Percentiles rank a stretch among this genome's conserved stretches.
These are phyloP conservation scores for Teratosphaeriaceae sp. DNA, from an alignment of 2,329 filamentous ascomycete genomes.

Conservation along the genomic window DNA sequence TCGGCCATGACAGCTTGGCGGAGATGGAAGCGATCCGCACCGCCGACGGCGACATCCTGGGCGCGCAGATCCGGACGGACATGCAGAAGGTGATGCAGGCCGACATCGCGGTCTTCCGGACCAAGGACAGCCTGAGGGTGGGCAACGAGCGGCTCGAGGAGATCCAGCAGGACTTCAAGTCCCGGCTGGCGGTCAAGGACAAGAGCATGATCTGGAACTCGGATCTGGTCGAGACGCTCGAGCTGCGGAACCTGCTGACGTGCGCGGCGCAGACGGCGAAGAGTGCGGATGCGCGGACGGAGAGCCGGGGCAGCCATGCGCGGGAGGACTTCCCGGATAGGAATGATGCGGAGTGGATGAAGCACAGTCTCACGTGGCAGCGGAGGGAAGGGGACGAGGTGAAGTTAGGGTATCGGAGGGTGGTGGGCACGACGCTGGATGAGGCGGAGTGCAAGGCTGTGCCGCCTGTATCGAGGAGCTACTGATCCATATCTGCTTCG, in stretches of 20 bases:
- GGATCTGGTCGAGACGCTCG: conserved; percentile 43
- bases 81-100: conserved; percentile 45
- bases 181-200: conserved; percentile 34
- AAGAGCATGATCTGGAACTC: conserved; percentile 44
- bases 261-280: conserved; percentile 43
- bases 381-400: conserved; percentile 33
- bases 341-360: conserved; percentile 39
- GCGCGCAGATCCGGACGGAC: conserved; percentile 32
- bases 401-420: conserved; percentile 35
- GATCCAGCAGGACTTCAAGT: conserved; percentile 32
- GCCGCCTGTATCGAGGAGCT: conserved; percentile 25
- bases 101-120: conserved; percentile 42
- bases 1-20: conserved; percentile 21
- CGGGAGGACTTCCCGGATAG: conserved; percentile 41
- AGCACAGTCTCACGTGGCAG: conserved; percentile 45
- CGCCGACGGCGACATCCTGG: conserved; percentile 32
- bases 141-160: conserved; percentile 30
- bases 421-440: conserved; percentile 39
- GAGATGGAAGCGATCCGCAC: conserved; percentile 33
- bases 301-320: conserved; percentile 43
- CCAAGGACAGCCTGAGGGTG: conserved; percentile 28
- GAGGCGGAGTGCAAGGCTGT: conserved; percentile 35
- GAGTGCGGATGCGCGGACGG: conserved; percentile 36
- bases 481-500: conserved; percentile 13
- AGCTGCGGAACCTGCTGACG: conserved; percentile 41